These are phyloP conservation scores for Entoloma clypeatum DNA, from an alignment of 1,284 basidiomycete species.

Conservation along the genomic window DNA sequence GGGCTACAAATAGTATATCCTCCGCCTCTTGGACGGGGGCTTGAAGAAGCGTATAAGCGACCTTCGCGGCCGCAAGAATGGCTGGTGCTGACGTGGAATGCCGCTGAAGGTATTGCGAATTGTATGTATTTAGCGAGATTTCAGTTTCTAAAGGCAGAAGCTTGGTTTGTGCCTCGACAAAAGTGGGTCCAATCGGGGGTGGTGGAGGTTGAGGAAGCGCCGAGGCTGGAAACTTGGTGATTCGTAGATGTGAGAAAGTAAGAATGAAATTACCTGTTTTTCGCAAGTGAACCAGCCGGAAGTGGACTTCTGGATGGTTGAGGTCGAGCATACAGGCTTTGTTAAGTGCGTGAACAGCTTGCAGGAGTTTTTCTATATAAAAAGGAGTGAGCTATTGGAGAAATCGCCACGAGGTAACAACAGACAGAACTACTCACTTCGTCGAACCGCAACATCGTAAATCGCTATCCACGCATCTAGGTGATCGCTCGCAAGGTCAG, in stretches of 20 bases:
- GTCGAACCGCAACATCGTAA: conserved; percentile 80
- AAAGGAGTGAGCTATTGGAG: neutral
- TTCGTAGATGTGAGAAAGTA: conserved; percentile 2
- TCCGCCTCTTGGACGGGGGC: conserved; percentile 57
- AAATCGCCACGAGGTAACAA: neutral
- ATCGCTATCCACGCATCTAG: conserved; percentile 72
- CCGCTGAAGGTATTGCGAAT: conserved; percentile 71
- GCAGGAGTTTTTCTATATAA: conserved; percentile 70
- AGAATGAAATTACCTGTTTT: conserved; percentile 38
- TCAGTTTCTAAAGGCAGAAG: conserved; percentile 60
- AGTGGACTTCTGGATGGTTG: conserved; percentile 66
- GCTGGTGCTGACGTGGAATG: conserved; percentile 48
- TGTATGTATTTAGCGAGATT: conserved; percentile 61
- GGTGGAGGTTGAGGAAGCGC: conserved; percentile 39
- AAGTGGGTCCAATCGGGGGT: conserved; percentile 40
- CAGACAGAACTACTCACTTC: conserved; percentile 48
- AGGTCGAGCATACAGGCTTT: conserved; percentile 55
- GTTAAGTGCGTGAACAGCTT: conserved; percentile 71
- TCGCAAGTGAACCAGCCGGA: conserved; percentile 66
- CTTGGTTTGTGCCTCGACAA: conserved; percentile 43
- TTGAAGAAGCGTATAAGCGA: conserved; percentile 41
- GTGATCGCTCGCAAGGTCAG: conserved; percentile 46
- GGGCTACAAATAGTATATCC: conserved; percentile 48
- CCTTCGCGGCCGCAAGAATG: conserved; percentile 61
- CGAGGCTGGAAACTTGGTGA: conserved; percentile 31